Base-by-base conservation (phyloP, 1,284 basidiomycete species). In the Athelia sp. region DNA sequence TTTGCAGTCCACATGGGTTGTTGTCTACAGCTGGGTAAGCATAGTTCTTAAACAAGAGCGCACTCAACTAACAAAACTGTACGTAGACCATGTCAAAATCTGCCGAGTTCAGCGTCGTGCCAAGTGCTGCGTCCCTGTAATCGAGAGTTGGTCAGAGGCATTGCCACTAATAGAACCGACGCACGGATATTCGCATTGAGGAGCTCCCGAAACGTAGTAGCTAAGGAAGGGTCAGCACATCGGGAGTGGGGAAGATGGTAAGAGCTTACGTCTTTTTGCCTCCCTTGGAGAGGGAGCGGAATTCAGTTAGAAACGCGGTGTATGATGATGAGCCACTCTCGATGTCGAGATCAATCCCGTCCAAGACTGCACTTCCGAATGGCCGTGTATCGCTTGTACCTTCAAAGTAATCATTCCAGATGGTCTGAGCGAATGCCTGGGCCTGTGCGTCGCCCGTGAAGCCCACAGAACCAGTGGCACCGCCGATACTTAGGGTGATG, bases 261-360 rank as follows among this genome's bases (percentile, higher is more conserved):
- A 23, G 22, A 29, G 60, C 67, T 51, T 52, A 84, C 81, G 69
- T 68, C 63, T 83, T 83, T 60, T 69, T 74, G 10, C 74, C 73
- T 34, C 73, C 71, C 48, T 59, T 69, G 32, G 77, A 64, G 43
- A 79, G 65, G 4, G 78, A 74, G 11, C 78, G 76, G 45, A 84
- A 75, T 51, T 71, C 65, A 50, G 75, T 82, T 18, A 85, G 73
- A 55, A 85, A 85, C 1, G 80, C 72, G 8, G 70, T 70, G 60
- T 83, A 84, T 17, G 67, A 66, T n/a, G 74, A 72, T n/a, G 69
- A 63, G 13, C 83, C 82, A 32, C 74, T 73, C 63, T 85, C 82
- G 56, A 86, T 83, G 59, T 84, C 82, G 35, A 85, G 70, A 59
- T 85, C 82, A 46, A 86, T 72, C 15, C 82, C 82, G 58, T 84